Evolutionary conservation across 208 protist species (phyloP).

Genomic region (Wallacemonas sp.): DNA sequence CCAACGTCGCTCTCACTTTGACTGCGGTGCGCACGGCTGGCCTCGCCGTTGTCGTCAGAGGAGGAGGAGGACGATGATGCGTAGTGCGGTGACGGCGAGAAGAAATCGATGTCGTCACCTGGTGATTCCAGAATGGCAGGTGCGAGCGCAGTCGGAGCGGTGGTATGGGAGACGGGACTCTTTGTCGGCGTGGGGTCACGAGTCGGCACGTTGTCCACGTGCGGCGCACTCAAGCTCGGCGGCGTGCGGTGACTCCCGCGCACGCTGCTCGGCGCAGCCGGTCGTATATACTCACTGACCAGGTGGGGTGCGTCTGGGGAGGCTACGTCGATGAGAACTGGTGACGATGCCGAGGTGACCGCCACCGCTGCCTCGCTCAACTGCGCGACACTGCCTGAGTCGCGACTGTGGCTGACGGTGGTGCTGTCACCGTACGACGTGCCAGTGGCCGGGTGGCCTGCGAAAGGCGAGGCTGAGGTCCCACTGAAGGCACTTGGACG

Average conservation of each 20-base stretch:
- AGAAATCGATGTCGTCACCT: not conserved
- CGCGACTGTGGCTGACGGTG: not conserved
- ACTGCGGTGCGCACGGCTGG: not conserved
- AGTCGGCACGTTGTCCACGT: not conserved
- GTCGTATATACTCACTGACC: slow-evolving; percentile 1
- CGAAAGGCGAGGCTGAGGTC: not conserved
- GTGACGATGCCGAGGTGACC: not conserved
- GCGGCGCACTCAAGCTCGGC: not conserved
- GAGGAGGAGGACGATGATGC: not conserved
- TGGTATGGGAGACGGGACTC: not conserved
- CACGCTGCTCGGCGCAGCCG: no score
- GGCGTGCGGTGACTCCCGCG: not conserved
- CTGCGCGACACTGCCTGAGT: not conserved
- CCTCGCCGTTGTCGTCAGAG: not conserved
- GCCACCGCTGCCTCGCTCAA: not conserved
- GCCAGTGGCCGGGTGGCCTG: not conserved
- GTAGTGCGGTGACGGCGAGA: slow-evolving; percentile 7
- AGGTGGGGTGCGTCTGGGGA: not conserved
- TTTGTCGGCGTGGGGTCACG: not conserved
- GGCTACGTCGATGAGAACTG: not conserved
- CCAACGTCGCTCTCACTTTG: not conserved
- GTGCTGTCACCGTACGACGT: not conserved
- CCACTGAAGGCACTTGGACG: not conserved
- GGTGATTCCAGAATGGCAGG: not conserved
- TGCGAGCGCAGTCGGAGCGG: not conserved